These are phyloP conservation scores for Pyrus betulifolia DNA, from an alignment of 306 rosid genomes.

Conservation along the genomic window DNA sequence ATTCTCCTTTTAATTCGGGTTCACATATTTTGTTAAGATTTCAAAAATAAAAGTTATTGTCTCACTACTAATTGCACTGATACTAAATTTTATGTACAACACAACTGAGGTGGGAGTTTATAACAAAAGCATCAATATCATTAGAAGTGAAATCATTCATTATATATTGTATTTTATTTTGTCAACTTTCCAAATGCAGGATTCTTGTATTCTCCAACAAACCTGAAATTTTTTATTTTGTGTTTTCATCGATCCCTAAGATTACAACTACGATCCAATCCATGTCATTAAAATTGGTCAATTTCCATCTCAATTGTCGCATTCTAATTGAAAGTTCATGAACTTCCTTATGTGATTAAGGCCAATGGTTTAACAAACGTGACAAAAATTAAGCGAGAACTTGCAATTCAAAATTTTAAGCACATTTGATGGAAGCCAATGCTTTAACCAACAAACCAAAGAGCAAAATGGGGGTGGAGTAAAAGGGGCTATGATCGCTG, in stretches of 20 bases:
- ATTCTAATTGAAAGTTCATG: neutral
- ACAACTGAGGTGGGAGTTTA: neutral
- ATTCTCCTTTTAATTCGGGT: neutral
- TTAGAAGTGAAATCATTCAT: neutral
- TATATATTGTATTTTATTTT: no score
- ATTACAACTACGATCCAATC: neutral
- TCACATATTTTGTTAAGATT: neutral
- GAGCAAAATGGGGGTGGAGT: slow-evolving; percentile 14
- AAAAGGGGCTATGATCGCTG: slow-evolving; percentile 29
- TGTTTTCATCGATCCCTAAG: neutral
- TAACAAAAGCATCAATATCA: no score
- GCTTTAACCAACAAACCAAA: slow-evolving; percentile 10
- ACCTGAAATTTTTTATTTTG: neutral
- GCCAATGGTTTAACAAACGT: neutral
- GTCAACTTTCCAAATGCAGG: neutral
- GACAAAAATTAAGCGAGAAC: neutral
- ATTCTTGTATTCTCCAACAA: no score
- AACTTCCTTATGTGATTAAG: neutral
- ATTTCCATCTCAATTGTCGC: neutral
- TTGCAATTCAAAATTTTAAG: neutral
- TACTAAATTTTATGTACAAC: neutral
- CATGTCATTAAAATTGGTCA: neutral
- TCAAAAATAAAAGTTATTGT: no score
- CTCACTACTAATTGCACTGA: neutral
- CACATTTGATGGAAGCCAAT: neutral